Base-by-base conservation (phyloP, 257 asterid genomes). In the Echites panduratus region DNA sequence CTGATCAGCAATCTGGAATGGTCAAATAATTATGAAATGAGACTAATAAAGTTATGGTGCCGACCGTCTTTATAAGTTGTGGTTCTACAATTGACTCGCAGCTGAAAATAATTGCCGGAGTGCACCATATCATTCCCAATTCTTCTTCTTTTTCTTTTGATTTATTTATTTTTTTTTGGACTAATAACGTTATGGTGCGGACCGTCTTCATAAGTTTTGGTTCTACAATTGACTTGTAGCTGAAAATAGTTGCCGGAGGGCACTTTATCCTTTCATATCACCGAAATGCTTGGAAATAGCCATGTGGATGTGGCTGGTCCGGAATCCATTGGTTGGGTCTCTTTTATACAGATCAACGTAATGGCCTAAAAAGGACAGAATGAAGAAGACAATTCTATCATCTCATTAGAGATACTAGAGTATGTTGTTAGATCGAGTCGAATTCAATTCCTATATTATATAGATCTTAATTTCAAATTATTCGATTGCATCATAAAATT, bases 221-320 rank as follows among this genome's bases (percentile, higher is more conserved):
- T 6, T 3, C 19, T 48, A 48, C 24, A 4, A 20, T 68, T 3
- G 7, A 27, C 5, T 6, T 12, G 5, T 12, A 27, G 5, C 20
- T 13, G n/a, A 49, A 13, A 12, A 7, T n/a, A 4, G 44, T 52
- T 53, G 73, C 50, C 64, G 73, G 73, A 45, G 22, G 7, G 66
- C 43, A 59, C 10, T 9, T 27, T 27, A 59, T 40, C 1, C n/a
- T n/a, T n/a, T n/a, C n/a, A n/a, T n/a, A 29, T 50, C 19, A 0
- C n/a, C 1, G 12, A 40, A 50, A 9, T 2, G 29, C 35, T 10
- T 10, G 26, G n/a, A 52, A 27, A 9, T 9, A 32, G 74, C 65
- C 65, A 52, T 35, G 9, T 70, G 74, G 66, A 52, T 35, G 9
- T 70, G 74, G 66, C 41, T 70, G 40, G 16, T 26, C 9, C 7